These are phyloP conservation scores for Aspergillus quadricinctus DNA, from an alignment of 2,329 filamentous ascomycete species.

Conservation along the genomic window DNA sequence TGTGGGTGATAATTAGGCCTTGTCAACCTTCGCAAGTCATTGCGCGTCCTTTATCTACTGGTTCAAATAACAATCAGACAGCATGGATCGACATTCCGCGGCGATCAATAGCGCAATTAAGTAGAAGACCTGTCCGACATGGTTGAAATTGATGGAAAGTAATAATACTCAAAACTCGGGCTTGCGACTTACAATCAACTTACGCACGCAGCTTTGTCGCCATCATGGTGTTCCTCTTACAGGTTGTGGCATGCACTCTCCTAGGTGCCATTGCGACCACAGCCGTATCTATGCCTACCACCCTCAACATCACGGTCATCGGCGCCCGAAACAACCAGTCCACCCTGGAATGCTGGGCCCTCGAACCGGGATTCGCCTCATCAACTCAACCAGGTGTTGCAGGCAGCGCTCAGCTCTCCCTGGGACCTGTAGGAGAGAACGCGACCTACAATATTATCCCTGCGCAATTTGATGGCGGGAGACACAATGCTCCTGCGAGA, in stretches of 20 bases:
- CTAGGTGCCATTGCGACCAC: slow-evolving; percentile 8
- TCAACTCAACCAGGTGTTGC: slow-evolving; percentile 29
- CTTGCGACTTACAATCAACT: neutral
- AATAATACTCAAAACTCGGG: neutral
- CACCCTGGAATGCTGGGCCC: slow-evolving; percentile 46
- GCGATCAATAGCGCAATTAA: neutral
- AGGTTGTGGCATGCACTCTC: neutral
- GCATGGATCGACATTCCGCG: too few relatives aligned
- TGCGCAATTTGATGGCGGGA: slow-evolving; percentile 35
- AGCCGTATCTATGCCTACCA: slow-evolving; percentile 9
- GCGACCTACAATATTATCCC: slow-evolving; percentile 37
- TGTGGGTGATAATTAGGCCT: too few relatives aligned
- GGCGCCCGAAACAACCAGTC: slow-evolving; percentile 35
- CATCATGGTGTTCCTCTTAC: neutral
- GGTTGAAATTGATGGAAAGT: neutral
- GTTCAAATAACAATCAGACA: too few relatives aligned
- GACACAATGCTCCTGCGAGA: slow-evolving; percentile 40
- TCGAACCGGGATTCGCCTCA: slow-evolving; percentile 33
- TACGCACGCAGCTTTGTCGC: neutral
- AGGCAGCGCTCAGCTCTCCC: slow-evolving; percentile 25
- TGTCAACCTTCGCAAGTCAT: too few relatives aligned
- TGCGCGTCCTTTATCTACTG: too few relatives aligned
- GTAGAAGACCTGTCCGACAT: neutral
- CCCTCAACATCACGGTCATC: slow-evolving; percentile 43
- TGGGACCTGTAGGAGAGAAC: slow-evolving; percentile 31